Evolutionary conservation across 345 rosid species (phyloP), one percentile per base, ranked within the genome.

Genomic region (Toxicodendron radicans): DNA sequence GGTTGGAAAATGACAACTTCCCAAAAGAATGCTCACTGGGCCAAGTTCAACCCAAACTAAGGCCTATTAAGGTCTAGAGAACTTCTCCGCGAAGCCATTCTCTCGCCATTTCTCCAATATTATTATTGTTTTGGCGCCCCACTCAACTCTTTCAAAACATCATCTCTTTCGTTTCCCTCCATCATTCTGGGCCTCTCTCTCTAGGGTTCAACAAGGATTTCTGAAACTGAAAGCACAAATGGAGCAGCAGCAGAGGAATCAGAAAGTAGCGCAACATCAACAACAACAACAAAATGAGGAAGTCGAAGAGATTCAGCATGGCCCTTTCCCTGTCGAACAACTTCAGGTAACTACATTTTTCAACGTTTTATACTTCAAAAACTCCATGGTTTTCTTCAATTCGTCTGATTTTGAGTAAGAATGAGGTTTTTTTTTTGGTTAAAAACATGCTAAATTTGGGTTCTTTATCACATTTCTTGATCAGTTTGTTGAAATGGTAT

Each of bases 251-350:
- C 87, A 81, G 78, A 84, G 87, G 58, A 70, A 52, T 63, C 81
- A 52, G 46, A 56, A 57, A 68, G 54, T 27, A 64, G 78, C 33
- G 48, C 79, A 79, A 2, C 86, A 82, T 9, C 78, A 73, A 11
- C 86, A 81, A 32, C 79, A 71, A 4, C 84, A 81, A 30, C 85
- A 83, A 35, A 73, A 72, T 5, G 84, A 78, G 60, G 82, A 85
- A 54, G 27, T 52, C 60, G 91, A 83, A 21, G 91, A 82, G 33
- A 45, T 80, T 20, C 89, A 82, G 61, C 85, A 85, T 32, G 91
- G 91, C 46, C 91, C 91, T 54, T 75, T 74, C 76, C 91, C 87
- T 43, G 83, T 87, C 17, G 89, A 87, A 65, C 87, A 87, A 79
- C 91, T 87, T 51, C 91, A 85, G 88, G 91, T 85, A 57, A 45